Evolutionary conservation across 805 yeast genomes (phyloP).

Genomic region (Limtongia smithiae): DNA sequence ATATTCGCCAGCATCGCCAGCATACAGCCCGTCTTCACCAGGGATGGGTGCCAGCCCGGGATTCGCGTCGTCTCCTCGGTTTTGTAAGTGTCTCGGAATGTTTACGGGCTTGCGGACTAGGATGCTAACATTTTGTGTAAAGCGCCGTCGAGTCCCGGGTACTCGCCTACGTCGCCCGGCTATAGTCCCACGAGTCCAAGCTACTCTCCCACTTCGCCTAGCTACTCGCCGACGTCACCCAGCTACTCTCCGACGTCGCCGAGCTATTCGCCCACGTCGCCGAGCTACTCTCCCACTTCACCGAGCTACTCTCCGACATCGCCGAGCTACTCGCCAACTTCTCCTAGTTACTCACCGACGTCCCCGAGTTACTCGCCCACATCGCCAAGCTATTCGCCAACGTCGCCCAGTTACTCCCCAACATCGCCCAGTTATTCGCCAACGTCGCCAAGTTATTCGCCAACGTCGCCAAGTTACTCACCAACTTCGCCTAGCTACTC

Average conservation of each 20-base stretch:
- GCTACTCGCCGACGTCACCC: constrained; percentile 66
- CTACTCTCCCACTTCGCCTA: constrained; percentile 70
- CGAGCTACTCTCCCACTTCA: constrained; percentile 61
- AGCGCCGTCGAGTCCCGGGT: constrained; percentile 56
- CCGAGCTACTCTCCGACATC: constrained; percentile 76
- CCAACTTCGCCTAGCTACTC: constrained; percentile 71
- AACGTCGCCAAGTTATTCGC: constrained; percentile 71
- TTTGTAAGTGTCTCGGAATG: constrained; percentile 9
- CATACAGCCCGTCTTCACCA: constrained; percentile 72
- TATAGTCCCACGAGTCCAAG: constrained; percentile 62
- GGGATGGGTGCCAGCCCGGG: constrained; percentile 68
- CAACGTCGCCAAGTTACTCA: constrained; percentile 80
- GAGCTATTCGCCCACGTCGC: constrained; percentile 62
- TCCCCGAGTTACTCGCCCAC: constrained; percentile 66
- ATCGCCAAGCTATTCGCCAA: constrained; percentile 66
- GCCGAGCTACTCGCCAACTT: constrained; percentile 74
- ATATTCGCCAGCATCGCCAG: constrained; percentile 70
- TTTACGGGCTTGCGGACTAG: too few species aligned
- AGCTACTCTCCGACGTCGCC: constrained; percentile 54
- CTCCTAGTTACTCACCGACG: constrained; percentile 77
- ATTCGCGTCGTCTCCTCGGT: constrained; percentile 48
- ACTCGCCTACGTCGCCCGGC: constrained; percentile 69
- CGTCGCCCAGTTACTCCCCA: constrained; percentile 68
- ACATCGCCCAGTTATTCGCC: constrained; percentile 71
- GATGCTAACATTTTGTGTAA: background rate